Conservation (phyloP, 208 protist species). For the Leptomonas seymouri region DNA sequence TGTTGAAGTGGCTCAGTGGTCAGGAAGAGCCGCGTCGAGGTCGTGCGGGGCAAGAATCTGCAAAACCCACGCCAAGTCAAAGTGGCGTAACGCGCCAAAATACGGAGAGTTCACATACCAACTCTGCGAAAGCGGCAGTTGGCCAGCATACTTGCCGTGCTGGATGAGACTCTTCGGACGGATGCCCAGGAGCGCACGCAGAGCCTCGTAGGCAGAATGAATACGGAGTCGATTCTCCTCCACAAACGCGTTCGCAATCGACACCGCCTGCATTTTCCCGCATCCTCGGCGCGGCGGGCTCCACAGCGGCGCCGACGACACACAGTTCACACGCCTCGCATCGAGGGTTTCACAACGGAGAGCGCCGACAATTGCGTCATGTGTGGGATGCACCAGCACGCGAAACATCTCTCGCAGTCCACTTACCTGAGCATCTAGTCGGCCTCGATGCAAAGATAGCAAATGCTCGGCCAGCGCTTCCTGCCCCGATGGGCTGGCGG, state of each 20-base stretch:
- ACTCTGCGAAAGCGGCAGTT: conserved; percentile 71
- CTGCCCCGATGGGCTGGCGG: conserved; percentile 33
- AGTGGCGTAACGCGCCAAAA: conserved; percentile 86
- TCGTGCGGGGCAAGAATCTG: conserved; percentile 53
- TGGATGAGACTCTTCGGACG: conserved; percentile 72
- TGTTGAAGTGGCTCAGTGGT: background rate
- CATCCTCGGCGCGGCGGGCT: conserved; percentile 44
- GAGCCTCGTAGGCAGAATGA: conserved; percentile 66
- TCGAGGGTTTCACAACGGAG: conserved; percentile 34
- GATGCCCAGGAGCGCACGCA: conserved; percentile 68
- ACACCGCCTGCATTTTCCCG: conserved; percentile 64
- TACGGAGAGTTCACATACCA: conserved; percentile 87
- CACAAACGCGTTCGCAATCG: conserved; percentile 84
- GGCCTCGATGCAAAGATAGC: conserved; percentile 35
- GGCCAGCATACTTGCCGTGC: conserved; percentile 76
- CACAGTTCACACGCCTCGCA: background rate
- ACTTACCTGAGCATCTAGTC: conserved; percentile 38
- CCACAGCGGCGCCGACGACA: conserved; percentile 27
- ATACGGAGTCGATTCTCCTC: conserved; percentile 77
- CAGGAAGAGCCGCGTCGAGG: conserved; percentile 18
- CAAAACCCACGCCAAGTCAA: conserved; percentile 81
- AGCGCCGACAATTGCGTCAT: conserved; percentile 36
- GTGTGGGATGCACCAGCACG: conserved; percentile 56
- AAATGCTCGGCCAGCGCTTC: conserved; percentile 30
- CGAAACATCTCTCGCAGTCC: conserved; percentile 57